Evolutionary conservation across 768 basidiomycete species (phyloP), one percentile per base, ranked within the genome.

Genomic region (Agaricus sinodeliciosus): DNA sequence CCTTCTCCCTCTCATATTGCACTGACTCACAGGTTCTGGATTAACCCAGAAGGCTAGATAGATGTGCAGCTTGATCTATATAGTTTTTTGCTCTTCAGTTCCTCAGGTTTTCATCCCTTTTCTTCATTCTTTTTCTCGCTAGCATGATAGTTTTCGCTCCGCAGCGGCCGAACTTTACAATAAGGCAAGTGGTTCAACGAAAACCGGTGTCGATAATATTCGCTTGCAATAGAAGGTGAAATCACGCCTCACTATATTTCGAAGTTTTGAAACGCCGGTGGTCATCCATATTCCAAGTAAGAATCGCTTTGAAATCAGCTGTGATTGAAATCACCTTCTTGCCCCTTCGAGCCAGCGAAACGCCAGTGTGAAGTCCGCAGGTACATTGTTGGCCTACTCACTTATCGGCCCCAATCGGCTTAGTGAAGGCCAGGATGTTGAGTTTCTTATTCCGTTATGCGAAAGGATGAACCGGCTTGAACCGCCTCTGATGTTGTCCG

Each of bases 211-310:
- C 63, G 34, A 65, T 83, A 43, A 61, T 66, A 25, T 77, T 82
- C 57, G 58, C 60, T 16, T 76, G 77, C n/a, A 67, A 70, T 46
- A 65, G 47, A 57, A 62, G 19, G 47, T 63, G 9, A 59, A 67
- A 11, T 63, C 71, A 48, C 78, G 77, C 15, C 68, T 84, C 51
- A 74, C 74, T 34, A 62, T 86, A 60, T 57, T 84, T 55, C 82
- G n/a, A n/a, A 22, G 82, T 46, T 66, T 82, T 59, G 73, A 75
- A n/a, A 69, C 70, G 27, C 78, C 79, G 1, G 62, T 80, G 41
- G 67, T 67, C 39, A 71, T 84, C 48, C 67, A 73, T 22, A 68
- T 84, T 35, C 69, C 74, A 11, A 60, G 67, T 43, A 61, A n/a
- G n/a, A n/a, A n/a, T 67, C 44, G 55, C 63, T 13, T 63, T 66